Base-by-base conservation (phyloP, 768 basidiomycete species). In the Gymnopilus junonius region DNA sequence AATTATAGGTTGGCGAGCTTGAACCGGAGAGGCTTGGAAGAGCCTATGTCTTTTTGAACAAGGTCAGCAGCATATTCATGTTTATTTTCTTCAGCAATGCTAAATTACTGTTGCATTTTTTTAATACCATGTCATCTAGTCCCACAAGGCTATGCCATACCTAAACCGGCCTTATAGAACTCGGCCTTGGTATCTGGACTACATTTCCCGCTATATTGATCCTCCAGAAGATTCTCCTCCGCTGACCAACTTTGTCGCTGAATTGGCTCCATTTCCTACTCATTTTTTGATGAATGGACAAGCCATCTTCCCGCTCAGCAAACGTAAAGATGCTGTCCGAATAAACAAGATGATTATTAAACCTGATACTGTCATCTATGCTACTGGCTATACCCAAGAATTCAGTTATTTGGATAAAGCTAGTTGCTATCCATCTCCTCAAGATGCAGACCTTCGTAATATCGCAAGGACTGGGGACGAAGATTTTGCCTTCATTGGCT, bases 1-100 rank as follows among this genome's bases (percentile, higher is more conserved):
- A 60, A 23, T 46, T n/a, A 39, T 51, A 83, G 82, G 79, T 83
- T 17, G 87, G 85, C 1, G 85, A 86, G 68, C 75, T 87, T 1
- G 83, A 83, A 17, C 76, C 79, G 0, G 82, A 83, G 25, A 74
- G 85, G 32, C 76, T 86, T 27, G 87, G 87, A 1, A 74, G 87
- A 48, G 86, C 87, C 17, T 89, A 87, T 71, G 86, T 87, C 27
- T 89, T 89, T 70, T 72, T 88, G 58, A 87, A 87, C 74, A 87
- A 87, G 73, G 82, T 82, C n/a, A n/a, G n/a, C 51, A 50, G 63
- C 17, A 12, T 42, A 12, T 46, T 46, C 23, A 12, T 10, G n/a
- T 45, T 21, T 29, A 17, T 37, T 21, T 20, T 29, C 29, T 29
- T 23, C 25, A 25, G 25, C 46, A 5, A 20, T 54, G 29, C 34